Conservation (phyloP, 768 basidiomycete species). For the Rhizopogon salebrosus region DNA sequence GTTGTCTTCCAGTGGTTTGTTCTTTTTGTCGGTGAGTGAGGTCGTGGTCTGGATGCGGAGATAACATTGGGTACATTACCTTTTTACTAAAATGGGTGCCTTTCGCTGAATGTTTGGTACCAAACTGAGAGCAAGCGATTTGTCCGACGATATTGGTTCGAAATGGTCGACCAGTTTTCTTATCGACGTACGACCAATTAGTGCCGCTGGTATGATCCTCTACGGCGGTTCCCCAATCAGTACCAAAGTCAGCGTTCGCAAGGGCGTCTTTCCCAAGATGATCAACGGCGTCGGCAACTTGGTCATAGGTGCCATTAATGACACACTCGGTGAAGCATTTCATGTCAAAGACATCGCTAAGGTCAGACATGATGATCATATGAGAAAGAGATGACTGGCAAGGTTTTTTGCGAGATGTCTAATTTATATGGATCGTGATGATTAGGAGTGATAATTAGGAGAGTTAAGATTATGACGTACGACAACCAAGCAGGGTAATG, state of each 20-base stretch:
- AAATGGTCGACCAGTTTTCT: not conserved
- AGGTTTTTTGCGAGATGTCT: too few relatives aligned
- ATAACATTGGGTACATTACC: too few relatives aligned
- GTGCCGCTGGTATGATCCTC: not conserved
- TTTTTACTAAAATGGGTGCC: not conserved
- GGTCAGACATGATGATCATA: not conserved
- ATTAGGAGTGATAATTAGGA: too few relatives aligned
- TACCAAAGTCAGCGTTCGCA: not conserved
- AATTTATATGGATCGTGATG: too few relatives aligned
- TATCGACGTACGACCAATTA: not conserved
- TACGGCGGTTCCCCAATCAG: not conserved
- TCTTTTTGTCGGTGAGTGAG: too few relatives aligned
- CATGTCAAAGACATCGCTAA: not conserved
- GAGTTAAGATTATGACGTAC: too few relatives aligned
- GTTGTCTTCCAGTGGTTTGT: not conserved
- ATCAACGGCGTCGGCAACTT: rapidly evolving
- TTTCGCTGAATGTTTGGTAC: not conserved
- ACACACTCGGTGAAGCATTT: not conserved
- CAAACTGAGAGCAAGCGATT: not conserved
- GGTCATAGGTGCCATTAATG: not conserved
- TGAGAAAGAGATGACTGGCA: too few relatives aligned
- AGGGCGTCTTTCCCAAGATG: not conserved
- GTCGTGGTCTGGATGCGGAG: too few relatives aligned
- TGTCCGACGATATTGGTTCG: not conserved
- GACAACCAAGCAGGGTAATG: too few relatives aligned